Base-by-base conservation (phyloP, 2,329 filamentous ascomycete genomes). In the Chaetomium strumarium region DNA sequence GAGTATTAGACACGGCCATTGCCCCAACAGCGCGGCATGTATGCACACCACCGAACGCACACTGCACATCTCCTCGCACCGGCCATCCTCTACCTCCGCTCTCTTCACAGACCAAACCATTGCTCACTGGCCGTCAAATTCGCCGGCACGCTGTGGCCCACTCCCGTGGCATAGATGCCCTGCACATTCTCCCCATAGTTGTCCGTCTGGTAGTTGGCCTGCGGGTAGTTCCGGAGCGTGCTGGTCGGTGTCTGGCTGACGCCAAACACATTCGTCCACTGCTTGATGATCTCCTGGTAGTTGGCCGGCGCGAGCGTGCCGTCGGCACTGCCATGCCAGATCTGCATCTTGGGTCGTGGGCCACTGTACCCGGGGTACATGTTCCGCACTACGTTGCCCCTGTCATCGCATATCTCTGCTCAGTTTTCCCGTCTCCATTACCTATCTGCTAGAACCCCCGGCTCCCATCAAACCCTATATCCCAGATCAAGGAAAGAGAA, bases 291-390 rank as follows among this genome's bases (percentile, higher is more conserved):
- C 66, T 83, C 79, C 5, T 71, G 64, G 56, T 77, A 79, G 62
- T 81, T 80, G 46, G 69, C 68, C 24, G 76, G 78, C 39, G 73
- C 68, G 1, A 83, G 65, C 5, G 73, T 73, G 73, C 76, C 10
- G 60, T 83, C 80, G 3, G 62, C 66, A 20, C 72, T 74, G 37
- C 79, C 79, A 59, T 83, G 79, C 69, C 77, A 83, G 57, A 83
- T 73, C 63, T 81, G 78, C 74, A 84, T 79, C 52, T 71, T 74
- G 0, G 80, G 79, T 2, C 78, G 68, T 1, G 72, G 57, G 0
- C 79, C 78, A 34, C 42, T 62, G 48, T 69, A 69, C 1, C 64
- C 61, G 1, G 66, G 62, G 52, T 67, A 68, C 55, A 72, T 72
- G 50, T 68, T 66, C 7, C 73, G 64, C 24, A 24, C 24, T 7